These are phyloP conservation scores for Neophaeococcomyces mojaviensis DNA, from an alignment of 2,329 filamentous ascomycete genomes.

Conservation along the genomic window DNA sequence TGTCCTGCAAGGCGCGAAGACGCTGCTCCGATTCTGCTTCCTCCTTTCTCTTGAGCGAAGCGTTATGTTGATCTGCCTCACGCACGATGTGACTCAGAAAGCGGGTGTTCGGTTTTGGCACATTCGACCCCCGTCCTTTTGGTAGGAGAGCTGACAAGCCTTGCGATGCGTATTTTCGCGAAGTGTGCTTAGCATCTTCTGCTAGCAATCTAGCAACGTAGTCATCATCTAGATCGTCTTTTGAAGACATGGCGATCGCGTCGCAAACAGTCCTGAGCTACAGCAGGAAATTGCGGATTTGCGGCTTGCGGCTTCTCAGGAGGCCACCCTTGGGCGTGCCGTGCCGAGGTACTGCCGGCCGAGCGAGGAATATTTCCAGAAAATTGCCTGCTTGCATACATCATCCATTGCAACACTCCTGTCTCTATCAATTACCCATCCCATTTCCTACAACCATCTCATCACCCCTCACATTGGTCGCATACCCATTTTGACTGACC, in stretches of 20 bases:
- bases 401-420: background rate
- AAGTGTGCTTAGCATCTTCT: constrained; percentile 68
- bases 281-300: no score
- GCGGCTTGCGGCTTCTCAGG: no score
- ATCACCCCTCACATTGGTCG: background rate
- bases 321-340: no score
- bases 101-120: constrained; percentile 81
- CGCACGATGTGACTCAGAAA: constrained; percentile 84
- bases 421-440: background rate
- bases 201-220: constrained; percentile 73
- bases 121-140: constrained; percentile 53
- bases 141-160: constrained; percentile 62
- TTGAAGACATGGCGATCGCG: constrained; percentile 10
- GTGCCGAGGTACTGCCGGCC: background rate
- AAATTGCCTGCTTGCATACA: background rate
- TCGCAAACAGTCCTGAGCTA: no score
- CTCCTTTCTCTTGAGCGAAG: constrained; percentile 75
- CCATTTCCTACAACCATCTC: background rate
- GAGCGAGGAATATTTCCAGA: background rate
- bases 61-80: constrained; percentile 83
- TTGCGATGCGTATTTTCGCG: constrained; percentile 65
- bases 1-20: constrained; percentile 39
- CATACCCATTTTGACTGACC: background rate
- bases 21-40: constrained; percentile 68
- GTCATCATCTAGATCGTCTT: constrained; percentile 49